These are phyloP conservation scores for Diaporthe sp. DNA, from an alignment of 2,329 filamentous ascomycete species.

Conservation along the genomic window DNA sequence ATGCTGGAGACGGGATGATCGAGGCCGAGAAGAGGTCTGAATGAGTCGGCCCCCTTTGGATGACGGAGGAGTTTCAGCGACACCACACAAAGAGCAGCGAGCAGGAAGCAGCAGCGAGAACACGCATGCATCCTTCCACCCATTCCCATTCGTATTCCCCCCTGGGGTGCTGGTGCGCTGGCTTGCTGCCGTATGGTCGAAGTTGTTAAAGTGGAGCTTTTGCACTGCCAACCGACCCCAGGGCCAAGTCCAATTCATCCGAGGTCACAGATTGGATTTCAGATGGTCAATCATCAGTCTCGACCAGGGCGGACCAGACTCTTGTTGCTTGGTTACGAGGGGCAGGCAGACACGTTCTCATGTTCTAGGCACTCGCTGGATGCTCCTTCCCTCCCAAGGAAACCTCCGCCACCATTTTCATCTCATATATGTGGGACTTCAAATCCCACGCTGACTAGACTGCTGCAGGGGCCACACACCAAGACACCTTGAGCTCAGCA, in stretches of 20 bases:
- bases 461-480: constrained; percentile 13
- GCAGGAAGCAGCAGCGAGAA: neutral
- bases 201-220: neutral
- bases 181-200: neutral
- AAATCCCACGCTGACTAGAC: constrained; percentile 25
- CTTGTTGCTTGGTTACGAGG: constrained; percentile 5
- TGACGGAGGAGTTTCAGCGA: neutral
- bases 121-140: neutral
- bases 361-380: constrained; percentile 6
- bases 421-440: constrained; percentile 28
- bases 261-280: constrained; percentile 28
- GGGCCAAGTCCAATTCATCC: constrained; percentile 19
- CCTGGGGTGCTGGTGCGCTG: neutral
- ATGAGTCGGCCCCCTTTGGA: constrained; percentile 9
- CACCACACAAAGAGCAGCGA: constrained; percentile 7
- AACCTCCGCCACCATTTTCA: constrained; percentile 29
- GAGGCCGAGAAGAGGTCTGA: constrained; percentile 20
- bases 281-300: constrained; percentile 26
- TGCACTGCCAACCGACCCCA: constrained; percentile 7
- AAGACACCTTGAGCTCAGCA: constrained; percentile 1
- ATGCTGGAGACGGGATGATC: constrained; percentile 25
- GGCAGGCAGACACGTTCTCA: constrained; percentile 7
- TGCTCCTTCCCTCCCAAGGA: constrained; percentile 2
- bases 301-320: neutral
- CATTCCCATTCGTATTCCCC: neutral